Evolutionary conservation across 345 rosid species (phyloP).

Genomic region (Syzygium grande): DNA sequence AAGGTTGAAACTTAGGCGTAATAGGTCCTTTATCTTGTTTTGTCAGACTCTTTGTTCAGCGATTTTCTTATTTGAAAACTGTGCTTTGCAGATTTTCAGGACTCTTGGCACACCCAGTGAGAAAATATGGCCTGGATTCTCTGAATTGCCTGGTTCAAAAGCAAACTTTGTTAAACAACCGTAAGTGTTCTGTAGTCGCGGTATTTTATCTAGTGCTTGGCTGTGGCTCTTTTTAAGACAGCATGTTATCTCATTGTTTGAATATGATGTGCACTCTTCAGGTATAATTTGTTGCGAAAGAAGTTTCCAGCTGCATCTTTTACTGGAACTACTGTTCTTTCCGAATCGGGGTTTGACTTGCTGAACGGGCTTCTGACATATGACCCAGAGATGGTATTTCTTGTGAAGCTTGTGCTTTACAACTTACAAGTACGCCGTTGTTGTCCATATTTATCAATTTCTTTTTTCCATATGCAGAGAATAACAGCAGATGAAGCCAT

Average conservation of each 20-base stretch:
- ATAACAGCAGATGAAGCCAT: conserved; percentile 72
- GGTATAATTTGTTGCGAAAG: conserved; percentile 64
- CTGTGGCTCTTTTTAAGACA: conserved; percentile 9
- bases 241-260: neutral
- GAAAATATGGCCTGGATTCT: conserved; percentile 61
- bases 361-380: conserved; percentile 54
- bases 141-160: conserved; percentile 56
- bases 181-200: conserved; percentile 17
- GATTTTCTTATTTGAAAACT: neutral
- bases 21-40: neutral
- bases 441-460: neutral
- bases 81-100: conserved; percentile 38
- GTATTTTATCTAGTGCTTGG: neutral
- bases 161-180: conserved; percentile 55
- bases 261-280: conserved; percentile 12
- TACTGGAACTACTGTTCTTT: conserved; percentile 62
- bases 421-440: neutral
- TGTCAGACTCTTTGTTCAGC: neutral
- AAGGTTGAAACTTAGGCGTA: conserved; percentile 30
- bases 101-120: conserved; percentile 80
- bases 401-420: neutral
- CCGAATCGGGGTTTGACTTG: conserved; percentile 80
- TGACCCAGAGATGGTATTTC: conserved; percentile 64
- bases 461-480: conserved; percentile 39
- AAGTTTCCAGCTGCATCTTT: conserved; percentile 77